A percentile compares a stretch with the other conserved stretches of the same genome.
Evolutionary conservation across 495 filamentous ascomycete species (phyloP).

Genomic region (Corynascus novoguineensis): DNA sequence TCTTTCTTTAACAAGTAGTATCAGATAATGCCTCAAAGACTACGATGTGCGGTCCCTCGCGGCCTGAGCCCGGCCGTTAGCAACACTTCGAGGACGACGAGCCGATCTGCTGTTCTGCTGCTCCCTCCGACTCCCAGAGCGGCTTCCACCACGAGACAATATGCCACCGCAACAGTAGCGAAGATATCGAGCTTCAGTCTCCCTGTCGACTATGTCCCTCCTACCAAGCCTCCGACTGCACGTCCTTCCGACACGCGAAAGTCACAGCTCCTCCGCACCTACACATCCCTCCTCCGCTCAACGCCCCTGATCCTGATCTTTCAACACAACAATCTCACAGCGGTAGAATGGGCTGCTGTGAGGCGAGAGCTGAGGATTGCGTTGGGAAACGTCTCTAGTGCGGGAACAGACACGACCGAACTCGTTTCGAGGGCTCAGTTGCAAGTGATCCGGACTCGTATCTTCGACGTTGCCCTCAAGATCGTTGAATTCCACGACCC

Average conservation of each 20-base stretch:
- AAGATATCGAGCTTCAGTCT: constrained; percentile 44
- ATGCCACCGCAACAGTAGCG: constrained; percentile 37
- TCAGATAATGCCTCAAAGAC: constrained; percentile 28
- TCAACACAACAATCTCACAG: constrained; percentile 93
- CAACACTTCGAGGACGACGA: constrained; percentile 19
- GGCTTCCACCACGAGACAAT: constrained; percentile 26
- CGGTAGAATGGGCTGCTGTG: constrained; percentile 80
- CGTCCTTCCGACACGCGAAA: constrained; percentile 81
- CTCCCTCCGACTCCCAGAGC: constrained; percentile 16
- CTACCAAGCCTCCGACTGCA: constrained; percentile 81
- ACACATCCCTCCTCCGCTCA: constrained; percentile 87
- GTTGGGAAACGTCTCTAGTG: constrained; percentile 51
- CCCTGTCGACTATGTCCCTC: constrained; percentile 53
- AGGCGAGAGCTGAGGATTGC: constrained; percentile 73
- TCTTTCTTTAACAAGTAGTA: neutral
- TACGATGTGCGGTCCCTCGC: constrained; percentile 29
- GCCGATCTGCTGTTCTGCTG: constrained; percentile 17
- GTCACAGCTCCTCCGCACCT: constrained; percentile 88
- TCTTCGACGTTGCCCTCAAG: constrained; percentile 76
- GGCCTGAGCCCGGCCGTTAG: constrained; percentile 23
- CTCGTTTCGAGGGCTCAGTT: constrained; percentile 57
- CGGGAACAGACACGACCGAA: constrained; percentile 11
- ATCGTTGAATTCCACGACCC: constrained; percentile 84
- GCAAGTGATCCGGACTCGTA: constrained; percentile 78
- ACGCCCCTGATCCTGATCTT: constrained; percentile 85